Evolutionary conservation across 2,329 filamentous ascomycete species (phyloP), one percentile per base, ranked within the genome.

Genomic region (Phyllosticta ampelicida): DNA sequence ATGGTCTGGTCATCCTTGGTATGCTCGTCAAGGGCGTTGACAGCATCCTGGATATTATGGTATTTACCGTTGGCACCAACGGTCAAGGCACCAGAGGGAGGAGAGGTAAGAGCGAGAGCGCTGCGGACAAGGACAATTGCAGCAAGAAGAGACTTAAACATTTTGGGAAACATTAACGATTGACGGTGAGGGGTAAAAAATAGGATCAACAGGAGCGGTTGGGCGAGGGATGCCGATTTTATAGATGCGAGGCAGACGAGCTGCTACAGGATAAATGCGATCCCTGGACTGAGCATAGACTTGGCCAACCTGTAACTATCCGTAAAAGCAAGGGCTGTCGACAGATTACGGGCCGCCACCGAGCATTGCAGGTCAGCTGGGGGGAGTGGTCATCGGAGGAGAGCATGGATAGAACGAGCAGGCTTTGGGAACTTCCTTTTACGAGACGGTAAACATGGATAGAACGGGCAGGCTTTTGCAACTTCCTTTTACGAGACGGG

Each of bases 21-120:
- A 0, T 73, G 71, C 0, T 75, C 78, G 5, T 75, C 77, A 10
- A 84, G 74, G 2, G 80, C 75, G 63, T 79, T 65, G 59, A 85
- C 75, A 9, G 82, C 82, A 11, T 74, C 69, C 65, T 81, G 78
- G 51, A 84, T 67, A 62, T 62, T 75, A 65, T 69, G 66, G 65
- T 76, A 78, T 6, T 65, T 64, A 11, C 71, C 69, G 4, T 19
- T 20, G 23, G 56, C 61, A 48, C 62, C 62, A 52, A 80, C 79
- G 2, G 74, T 71, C 5, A 80, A 68, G 50, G 77, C 77, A n/a
- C 78, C 78, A 1, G 69, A 66, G 1, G 78, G 78, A 9, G 75
- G 65, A 21, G 70, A 68, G 8, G 73, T 77, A 56, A 74, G 68
- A 23, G 64, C 61, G 19, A 54, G 56, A 16, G 21, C 56, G 16